Conservation (phyloP, 176 grass and related monocot species). For the Aegilops longissima region DNA sequence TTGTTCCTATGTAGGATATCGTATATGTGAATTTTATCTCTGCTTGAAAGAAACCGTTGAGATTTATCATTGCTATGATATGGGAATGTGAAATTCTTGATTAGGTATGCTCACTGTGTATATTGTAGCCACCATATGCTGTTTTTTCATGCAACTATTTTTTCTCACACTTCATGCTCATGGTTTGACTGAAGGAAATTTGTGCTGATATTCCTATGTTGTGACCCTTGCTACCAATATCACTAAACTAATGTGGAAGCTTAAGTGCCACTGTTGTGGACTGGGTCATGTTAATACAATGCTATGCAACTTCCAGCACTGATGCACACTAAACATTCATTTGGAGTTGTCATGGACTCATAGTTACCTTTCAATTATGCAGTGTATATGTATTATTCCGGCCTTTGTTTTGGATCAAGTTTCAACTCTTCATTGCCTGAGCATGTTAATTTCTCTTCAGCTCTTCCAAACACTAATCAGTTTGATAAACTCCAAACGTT, state of each 20-base stretch:
- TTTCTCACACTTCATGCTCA: not conserved
- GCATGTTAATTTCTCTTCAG: not conserved
- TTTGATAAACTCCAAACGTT: not conserved
- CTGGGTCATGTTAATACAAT: constrained; percentile 11
- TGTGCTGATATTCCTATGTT: not conserved
- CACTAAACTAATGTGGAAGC: not conserved
- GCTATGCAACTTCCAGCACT: not conserved
- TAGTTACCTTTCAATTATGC: not conserved
- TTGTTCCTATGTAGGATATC: not conserved
- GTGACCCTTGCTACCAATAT: not conserved
- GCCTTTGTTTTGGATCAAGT: not conserved
- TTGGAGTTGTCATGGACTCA: not conserved
- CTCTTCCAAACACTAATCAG: not conserved
- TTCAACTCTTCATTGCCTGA: not conserved
- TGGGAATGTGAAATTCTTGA: not conserved
- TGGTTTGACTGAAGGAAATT: not conserved
- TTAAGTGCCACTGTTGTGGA: not conserved
- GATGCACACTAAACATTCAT: not conserved
- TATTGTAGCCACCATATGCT: not conserved
- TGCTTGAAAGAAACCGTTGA: not conserved
- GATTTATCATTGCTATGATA: not conserved
- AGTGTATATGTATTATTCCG: not conserved
- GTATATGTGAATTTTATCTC: not conserved
- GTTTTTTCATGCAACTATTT: not conserved
- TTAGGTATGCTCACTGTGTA: not conserved